These are phyloP conservation scores for Sporothrix humicola DNA, from an alignment of 2,329 filamentous ascomycete genomes.

Conservation along the genomic window DNA sequence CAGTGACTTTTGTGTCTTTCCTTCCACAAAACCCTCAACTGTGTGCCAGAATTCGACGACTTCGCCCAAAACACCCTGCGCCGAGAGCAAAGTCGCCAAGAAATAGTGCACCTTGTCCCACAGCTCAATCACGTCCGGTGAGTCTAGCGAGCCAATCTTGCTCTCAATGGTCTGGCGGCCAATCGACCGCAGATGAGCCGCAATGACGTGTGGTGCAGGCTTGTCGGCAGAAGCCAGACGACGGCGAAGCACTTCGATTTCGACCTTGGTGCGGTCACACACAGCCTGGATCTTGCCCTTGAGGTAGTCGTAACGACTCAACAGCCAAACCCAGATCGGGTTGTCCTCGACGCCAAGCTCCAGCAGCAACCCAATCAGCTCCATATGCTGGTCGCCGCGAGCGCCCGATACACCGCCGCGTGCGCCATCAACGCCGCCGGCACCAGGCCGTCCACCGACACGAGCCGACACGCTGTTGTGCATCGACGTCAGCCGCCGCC, in stretches of 20 bases:
- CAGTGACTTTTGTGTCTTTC: conserved; percentile 78
- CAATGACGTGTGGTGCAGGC: conserved; percentile 70
- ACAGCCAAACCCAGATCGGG: conserved; percentile 94
- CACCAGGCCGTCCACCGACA: not conserved
- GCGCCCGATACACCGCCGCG: conserved; percentile 50
- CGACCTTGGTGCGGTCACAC: conserved; percentile 84
- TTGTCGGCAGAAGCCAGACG: conserved; percentile 72
- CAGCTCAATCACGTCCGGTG: conserved; percentile 79
- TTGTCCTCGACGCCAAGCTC: conserved; percentile 95
- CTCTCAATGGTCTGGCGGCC: conserved; percentile 69
- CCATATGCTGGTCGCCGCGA: conserved; percentile 81
- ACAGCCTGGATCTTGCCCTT: conserved; percentile 82
- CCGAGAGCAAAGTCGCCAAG: conserved; percentile 74
- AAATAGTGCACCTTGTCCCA: conserved; percentile 89
- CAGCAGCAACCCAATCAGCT: conserved; percentile 85
- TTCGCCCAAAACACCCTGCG: conserved; percentile 83
- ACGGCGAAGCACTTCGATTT: conserved; percentile 88
- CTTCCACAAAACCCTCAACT: conserved; percentile 86
- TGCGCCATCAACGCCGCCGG: not conserved
- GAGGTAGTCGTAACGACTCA: conserved; percentile 86
- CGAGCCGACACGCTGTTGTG: conserved; percentile 56
- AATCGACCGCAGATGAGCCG: conserved; percentile 76
- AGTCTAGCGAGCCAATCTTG: conserved; percentile 71
- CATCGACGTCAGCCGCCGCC: conserved; percentile 76
- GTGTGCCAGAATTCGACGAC: conserved; percentile 94